A percentile compares a stretch with the other conserved stretches of the same genome.
phyloP scores from a whole-genome alignment of 192 early-diverging fungal species.

The Allomyces arbusculus region DNA sequence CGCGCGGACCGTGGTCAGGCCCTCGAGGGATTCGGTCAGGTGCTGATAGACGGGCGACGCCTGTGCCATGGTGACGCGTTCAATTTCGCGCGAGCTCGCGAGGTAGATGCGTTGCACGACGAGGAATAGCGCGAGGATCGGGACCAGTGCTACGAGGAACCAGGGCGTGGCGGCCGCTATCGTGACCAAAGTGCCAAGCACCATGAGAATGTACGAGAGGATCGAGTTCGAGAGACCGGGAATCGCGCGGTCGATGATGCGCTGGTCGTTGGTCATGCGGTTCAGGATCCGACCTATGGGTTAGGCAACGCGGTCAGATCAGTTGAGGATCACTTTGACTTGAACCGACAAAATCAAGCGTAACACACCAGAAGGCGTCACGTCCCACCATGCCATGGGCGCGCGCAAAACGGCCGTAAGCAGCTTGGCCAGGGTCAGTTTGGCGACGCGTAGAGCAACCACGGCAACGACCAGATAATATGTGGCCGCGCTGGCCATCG shows the following conservation, averaged over 20 bases:
- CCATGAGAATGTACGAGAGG: neutral
- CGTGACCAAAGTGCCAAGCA: slow-evolving; percentile 2
- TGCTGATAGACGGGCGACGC: slow-evolving; percentile 27
- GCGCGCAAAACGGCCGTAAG: neutral
- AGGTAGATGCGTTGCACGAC: too few relatives aligned
- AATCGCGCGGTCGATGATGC: neutral
- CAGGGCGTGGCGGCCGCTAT: slow-evolving; percentile 1
- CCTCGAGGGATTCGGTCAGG: slow-evolving; percentile 41
- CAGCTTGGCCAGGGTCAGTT: neutral
- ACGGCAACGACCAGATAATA: neutral
- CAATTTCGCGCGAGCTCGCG: too few relatives aligned
- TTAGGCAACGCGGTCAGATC: too few relatives aligned
- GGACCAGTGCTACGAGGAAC: too few relatives aligned
- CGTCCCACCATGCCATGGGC: neutral
- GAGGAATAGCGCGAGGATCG: too few relatives aligned
- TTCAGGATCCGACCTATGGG: neutral
- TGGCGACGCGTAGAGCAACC: neutral
- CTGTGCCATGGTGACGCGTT: too few relatives aligned
- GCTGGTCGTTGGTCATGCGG: neutral
- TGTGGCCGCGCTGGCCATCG: too few relatives aligned
- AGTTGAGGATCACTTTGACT: too few relatives aligned
- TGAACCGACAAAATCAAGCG: too few relatives aligned
- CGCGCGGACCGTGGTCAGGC: slow-evolving; percentile 44
- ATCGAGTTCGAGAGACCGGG: too few relatives aligned
- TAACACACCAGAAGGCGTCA: neutral